phyloP scores from a whole-genome alignment of 768 basidiomycete species.

The Auricularia sp. region DNA sequence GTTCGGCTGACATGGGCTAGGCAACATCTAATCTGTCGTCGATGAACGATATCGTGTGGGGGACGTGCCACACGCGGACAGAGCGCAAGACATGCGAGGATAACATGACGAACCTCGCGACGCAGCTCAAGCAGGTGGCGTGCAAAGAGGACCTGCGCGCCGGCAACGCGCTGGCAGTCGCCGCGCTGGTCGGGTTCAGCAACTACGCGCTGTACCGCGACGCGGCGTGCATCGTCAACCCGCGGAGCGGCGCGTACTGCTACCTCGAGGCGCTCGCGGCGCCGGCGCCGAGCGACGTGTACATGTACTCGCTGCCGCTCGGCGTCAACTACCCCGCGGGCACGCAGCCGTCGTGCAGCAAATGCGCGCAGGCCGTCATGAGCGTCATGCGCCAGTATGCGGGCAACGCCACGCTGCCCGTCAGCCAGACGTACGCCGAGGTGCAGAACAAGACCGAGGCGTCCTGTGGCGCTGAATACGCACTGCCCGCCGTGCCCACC shows the following conservation, averaged over 20 bases:
- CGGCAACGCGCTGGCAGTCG: constrained; percentile 39
- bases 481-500: background rate
- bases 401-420: background rate
- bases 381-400: background rate
- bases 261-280: constrained; percentile 53
- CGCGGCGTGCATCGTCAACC: constrained; percentile 49
- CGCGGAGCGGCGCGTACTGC: constrained; percentile 57
- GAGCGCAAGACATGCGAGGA: constrained; percentile 40
- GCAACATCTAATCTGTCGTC: constrained; percentile 51
- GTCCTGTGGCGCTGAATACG: background rate
- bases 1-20: constrained; percentile 25
- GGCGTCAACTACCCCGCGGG: constrained; percentile 23
- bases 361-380: background rate
- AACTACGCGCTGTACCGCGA: constrained; percentile 53
- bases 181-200: constrained; percentile 53
- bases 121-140: constrained; percentile 40
- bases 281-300: constrained; percentile 54
- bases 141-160: constrained; percentile 38
- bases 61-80: constrained; percentile 60
- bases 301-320: constrained; percentile 59
- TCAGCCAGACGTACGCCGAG: background rate
- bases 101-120: constrained; percentile 60
- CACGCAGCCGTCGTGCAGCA: background rate
- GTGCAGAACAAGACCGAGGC: background rate
- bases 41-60: constrained; percentile 65